These are phyloP conservation scores for Botryotinia narcissicola DNA, from an alignment of 2,329 filamentous ascomycete genomes.

Conservation along the genomic window DNA sequence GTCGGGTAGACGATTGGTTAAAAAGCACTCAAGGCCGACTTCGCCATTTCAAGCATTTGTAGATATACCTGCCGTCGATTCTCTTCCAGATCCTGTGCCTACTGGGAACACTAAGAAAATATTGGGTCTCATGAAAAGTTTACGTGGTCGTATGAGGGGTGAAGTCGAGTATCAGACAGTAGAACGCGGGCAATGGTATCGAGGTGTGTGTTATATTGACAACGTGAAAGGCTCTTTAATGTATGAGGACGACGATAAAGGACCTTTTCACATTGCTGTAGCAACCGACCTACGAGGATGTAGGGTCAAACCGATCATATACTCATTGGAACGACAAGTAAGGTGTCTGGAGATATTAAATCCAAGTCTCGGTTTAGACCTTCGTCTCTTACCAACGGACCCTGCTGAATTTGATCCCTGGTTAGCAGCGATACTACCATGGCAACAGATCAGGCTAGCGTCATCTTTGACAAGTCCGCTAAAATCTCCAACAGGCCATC, in stretches of 20 bases:
- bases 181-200: slow-evolving; percentile 60
- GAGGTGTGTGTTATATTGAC: slow-evolving; percentile 75
- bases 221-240: slow-evolving; percentile 72
- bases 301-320: slow-evolving; percentile 58
- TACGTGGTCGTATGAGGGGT: slow-evolving; percentile 78
- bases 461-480: slow-evolving; percentile 28
- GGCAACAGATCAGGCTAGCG: slow-evolving; percentile 69
- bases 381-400: slow-evolving; percentile 63
- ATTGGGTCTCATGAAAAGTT: slow-evolving; percentile 70
- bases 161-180: slow-evolving; percentile 70
- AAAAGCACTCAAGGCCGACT: slow-evolving; percentile 54
- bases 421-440: slow-evolving; percentile 77
- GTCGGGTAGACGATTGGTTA: slow-evolving; percentile 50
- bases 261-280: slow-evolving; percentile 62
- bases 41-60: slow-evolving; percentile 48
- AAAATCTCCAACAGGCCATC: slow-evolving; percentile 22
- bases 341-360: slow-evolving; percentile 55
- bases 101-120: slow-evolving; percentile 70
- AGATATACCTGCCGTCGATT: slow-evolving; percentile 58
- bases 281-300: slow-evolving; percentile 75
- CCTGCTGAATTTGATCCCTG: slow-evolving; percentile 71
- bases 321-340: slow-evolving; percentile 43
- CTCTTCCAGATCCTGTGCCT: slow-evolving; percentile 56
- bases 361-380: slow-evolving; percentile 54
- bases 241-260: slow-evolving; percentile 68